Evolutionary conservation across 768 basidiomycete genomes (phyloP), one percentile per base, ranked within the genome.

Genomic region (Sarcodon aspratus): DNA sequence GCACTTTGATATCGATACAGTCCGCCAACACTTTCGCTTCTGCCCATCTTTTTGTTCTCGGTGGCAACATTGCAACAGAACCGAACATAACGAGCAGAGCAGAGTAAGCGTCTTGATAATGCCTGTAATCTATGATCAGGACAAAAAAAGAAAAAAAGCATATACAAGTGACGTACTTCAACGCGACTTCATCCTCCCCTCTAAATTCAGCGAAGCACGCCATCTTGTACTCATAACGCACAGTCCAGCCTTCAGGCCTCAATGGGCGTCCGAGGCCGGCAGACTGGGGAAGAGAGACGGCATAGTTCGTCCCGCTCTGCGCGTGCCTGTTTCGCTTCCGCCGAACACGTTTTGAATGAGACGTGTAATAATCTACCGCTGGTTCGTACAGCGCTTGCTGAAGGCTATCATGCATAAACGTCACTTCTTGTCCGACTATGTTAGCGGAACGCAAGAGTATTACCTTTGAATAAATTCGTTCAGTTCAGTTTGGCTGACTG

Each of bases 1-100:
- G 49, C 52, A 89, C 93, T 71, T 96, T 94, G 61, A 96, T 71
- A 50, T 83, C 88, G 52, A 97, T 82, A 54, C 90, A 88, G 61
- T 99, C 96, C 0, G 90, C 92, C 2, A 98, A 74, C 1, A 98
- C 96, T 63, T 94, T 96, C 3, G 95, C 95, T 63, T 99, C 96
- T 12, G 94, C 93, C 95, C 95, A 98, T 32, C 95, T 76, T 61
- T 98, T 99, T 1, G 93, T 97, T 8, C 95, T 78, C 6, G 93
- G 92, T 1, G 88, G 89, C 7, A 96, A 68, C 45, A 88, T 85
- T 5, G 81, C 80, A 1, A 85, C 85, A 7, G 90, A 91, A 2
- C 82, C 80, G 59, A 97, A 95, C 85, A 96, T 92, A 49, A 85
- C 80, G 45, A 81, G 72, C 4, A 97, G 69, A 46, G 76, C 82